Evolutionary conservation across 495 filamentous ascomycete genomes (phyloP), one percentile per base, ranked within the genome.

Genomic region (Parmelia sp.): DNA sequence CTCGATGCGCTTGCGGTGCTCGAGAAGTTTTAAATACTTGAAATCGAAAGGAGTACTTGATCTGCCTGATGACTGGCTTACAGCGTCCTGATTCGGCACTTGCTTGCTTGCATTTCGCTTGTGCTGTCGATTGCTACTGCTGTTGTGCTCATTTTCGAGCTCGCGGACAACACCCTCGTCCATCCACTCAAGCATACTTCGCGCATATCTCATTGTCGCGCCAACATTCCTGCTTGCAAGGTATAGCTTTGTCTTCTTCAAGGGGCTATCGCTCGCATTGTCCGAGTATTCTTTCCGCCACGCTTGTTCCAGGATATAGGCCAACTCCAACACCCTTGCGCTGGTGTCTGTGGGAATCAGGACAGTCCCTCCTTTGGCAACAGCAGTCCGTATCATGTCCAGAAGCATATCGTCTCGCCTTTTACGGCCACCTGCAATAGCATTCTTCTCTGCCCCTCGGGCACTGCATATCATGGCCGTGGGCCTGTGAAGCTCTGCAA

Each of bases 121-220:
- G 33, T 76, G 76, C 56, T 82, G 78, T 49, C 78, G 78, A 64
- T 78, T 78, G 21, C 74, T 73, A 25, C 70, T 72, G 66, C 82
- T 79, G 27, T 70, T 75, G 58, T 78, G 76, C 63, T 84, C 88
- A 3, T 88, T 86, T 74, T 99, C 95, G 63, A 96, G 95, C 66
- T 97, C 92, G 57, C 88, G 83, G 60, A 96, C 84, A 58, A 99
- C 91, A 57, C 83, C 87, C 69, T 96, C 92, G 70, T 97, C 92
- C 91, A 97, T 97, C 94, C 94, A 99, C 73, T 99, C 94, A 61
- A 97, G 76, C 91, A 97, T 96, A 72, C 93, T 97, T 66, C 91
- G 83, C 21, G 92, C 89, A 61, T 96, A 86, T 62, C 88, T 79
- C 86, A 96, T 90, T 2, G 90, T 93, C 31, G 89, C 89, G 59